Conservation (phyloP, 768 basidiomycete species). For the Mycena sanguinolenta region DNA sequence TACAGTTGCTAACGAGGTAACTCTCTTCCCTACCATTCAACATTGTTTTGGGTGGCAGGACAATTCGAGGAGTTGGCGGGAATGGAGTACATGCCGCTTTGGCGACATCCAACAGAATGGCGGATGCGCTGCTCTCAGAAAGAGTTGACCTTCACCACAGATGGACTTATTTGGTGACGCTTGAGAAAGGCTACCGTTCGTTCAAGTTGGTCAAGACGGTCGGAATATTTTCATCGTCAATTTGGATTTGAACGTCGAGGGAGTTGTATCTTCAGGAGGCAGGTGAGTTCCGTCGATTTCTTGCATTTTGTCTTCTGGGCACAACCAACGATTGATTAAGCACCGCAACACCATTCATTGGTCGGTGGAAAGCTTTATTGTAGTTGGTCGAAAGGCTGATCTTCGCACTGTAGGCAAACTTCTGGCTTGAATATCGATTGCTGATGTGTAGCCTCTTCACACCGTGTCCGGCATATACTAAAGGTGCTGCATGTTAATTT, state of each 20-base stretch:
- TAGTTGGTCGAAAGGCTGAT: background rate
- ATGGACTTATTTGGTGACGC: background rate
- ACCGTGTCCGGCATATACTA: slow-evolving; percentile 14
- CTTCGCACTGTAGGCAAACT: slow-evolving; percentile 1
- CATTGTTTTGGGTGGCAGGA: background rate
- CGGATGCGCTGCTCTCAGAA: background rate
- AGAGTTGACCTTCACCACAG: background rate
- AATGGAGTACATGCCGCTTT: no score
- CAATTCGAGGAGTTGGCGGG: slow-evolving; percentile 2
- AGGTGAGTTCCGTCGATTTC: slow-evolving; percentile 16
- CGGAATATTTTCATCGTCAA: background rate
- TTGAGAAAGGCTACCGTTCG: background rate
- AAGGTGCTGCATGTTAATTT: slow-evolving; percentile 19
- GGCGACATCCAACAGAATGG: background rate
- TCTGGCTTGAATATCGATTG: slow-evolving; percentile 9
- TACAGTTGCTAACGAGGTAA: background rate
- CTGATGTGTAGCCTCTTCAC: background rate
- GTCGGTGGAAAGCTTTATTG: slow-evolving; percentile 1
- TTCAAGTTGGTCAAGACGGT: background rate
- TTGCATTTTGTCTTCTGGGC: background rate
- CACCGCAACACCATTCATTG: background rate
- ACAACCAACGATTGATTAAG: background rate
- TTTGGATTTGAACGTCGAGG: background rate
- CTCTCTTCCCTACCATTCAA: background rate
- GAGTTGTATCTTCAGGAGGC: background rate